A percentile compares a stretch with the other conserved stretches of the same genome.
phyloP scores from a whole-genome alignment of 768 basidiomycete genomes.

The Cyclocybe aegerita region DNA sequence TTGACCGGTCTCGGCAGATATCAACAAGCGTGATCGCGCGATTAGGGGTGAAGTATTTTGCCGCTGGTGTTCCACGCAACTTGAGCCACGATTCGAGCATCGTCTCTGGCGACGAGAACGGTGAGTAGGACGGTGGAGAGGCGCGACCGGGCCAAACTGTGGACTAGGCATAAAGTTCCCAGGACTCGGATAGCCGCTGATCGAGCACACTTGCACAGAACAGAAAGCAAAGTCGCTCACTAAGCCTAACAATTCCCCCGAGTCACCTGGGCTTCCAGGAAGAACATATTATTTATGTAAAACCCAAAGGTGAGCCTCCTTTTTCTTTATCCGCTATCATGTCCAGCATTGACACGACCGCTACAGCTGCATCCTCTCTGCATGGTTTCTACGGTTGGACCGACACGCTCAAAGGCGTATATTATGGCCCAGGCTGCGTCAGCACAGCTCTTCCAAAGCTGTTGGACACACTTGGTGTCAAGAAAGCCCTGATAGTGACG shows the following conservation, averaged over 20 bases:
- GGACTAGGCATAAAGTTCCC: too few relatives aligned
- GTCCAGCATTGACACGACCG: constrained; percentile 27
- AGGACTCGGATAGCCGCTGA: too few relatives aligned
- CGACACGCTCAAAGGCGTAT: constrained; percentile 64
- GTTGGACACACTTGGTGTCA: constrained; percentile 49
- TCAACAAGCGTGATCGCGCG: too few relatives aligned
- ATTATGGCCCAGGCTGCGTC: constrained; percentile 72
- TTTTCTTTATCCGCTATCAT: constrained; percentile 10
- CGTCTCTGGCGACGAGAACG: too few relatives aligned
- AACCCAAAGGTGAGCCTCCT: neutral
- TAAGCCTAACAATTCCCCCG: too few relatives aligned
- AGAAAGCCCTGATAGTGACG: constrained; percentile 70
- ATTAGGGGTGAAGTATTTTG: neutral
- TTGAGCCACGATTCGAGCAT: too few relatives aligned
- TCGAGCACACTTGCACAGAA: too few relatives aligned
- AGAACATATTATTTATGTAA: neutral
- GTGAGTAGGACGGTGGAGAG: too few relatives aligned
- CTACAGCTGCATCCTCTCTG: constrained; percentile 22
- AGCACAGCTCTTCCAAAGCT: constrained; percentile 64
- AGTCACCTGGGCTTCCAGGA: constrained; percentile 6
- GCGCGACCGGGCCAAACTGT: too few relatives aligned
- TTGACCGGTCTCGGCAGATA: neutral
- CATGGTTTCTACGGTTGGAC: constrained; percentile 67
- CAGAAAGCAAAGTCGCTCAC: too few relatives aligned
- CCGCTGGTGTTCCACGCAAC: neutral